phyloP scores from a whole-genome alignment of 2,329 filamentous ascomycete species.

The Pseudopyrenochaeta lycopersici region DNA sequence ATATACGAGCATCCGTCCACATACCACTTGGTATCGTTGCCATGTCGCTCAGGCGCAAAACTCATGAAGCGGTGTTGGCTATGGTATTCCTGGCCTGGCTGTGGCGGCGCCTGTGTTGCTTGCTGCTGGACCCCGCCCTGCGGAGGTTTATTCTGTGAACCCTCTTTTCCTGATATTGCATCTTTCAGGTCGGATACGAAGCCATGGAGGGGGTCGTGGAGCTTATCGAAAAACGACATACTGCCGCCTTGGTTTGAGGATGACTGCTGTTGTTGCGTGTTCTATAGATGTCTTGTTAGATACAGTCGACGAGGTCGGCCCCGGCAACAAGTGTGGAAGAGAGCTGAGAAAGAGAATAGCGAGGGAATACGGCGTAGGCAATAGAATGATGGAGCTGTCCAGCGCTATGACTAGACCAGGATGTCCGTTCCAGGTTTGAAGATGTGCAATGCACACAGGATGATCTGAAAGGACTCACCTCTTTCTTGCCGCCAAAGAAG shows the following conservation, averaged over 20 bases:
- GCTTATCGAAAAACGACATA: conserved; percentile 62
- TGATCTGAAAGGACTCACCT: conserved; percentile 34
- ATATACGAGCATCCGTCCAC: conserved; percentile 77
- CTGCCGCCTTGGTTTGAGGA: conserved; percentile 38
- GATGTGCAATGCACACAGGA: conserved; percentile 16
- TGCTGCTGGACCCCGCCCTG: conserved; percentile 31
- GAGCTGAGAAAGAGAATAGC: conserved; percentile 7
- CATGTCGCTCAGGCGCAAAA: conserved; percentile 77
- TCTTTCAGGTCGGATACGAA: conserved; percentile 62
- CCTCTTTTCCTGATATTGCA: conserved; percentile 56
- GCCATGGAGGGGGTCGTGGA: conserved; percentile 62
- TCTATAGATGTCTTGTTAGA: conserved; percentile 20
- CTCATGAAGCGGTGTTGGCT: conserved; percentile 62
- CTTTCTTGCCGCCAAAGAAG: conserved; percentile 46
- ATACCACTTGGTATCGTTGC: conserved; percentile 84
- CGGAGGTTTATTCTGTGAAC: conserved; percentile 54
- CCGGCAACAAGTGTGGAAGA: neutral
- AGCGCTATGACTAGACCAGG: conserved; percentile 21
- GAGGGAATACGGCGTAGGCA: conserved; percentile 6
- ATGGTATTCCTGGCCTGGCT: conserved; percentile 51
- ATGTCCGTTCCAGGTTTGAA: conserved; percentile 19
- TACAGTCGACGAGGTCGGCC: neutral
- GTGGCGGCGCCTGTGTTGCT: conserved; percentile 20
- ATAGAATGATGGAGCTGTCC: conserved; percentile 9
- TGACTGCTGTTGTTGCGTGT: conserved; percentile 35